Percentiles rank a stretch among this genome's conserved stretches.
Evolutionary conservation across 331 rosid species (phyloP).

Genomic region (Spiraea crenata): DNA sequence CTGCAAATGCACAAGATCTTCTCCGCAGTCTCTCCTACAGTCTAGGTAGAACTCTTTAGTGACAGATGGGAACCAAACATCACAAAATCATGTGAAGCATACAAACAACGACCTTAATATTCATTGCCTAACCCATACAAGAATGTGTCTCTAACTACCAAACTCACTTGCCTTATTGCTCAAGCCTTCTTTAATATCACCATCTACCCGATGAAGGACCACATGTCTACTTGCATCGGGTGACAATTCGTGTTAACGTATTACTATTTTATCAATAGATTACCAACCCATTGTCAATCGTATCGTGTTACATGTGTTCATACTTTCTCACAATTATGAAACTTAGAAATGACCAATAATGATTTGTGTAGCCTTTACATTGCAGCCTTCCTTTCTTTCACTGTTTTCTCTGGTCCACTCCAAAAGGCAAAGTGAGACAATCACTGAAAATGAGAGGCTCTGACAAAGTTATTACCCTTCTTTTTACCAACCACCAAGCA

Average conservation of each 20-base stretch:
- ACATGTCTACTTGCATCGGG: too few species aligned
- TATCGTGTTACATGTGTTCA: background rate
- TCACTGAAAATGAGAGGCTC: too few species aligned
- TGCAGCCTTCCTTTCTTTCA: background rate
- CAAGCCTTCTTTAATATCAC: constrained; percentile 7
- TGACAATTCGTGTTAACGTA: background rate
- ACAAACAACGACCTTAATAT: constrained; percentile 17
- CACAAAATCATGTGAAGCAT: constrained; percentile 21
- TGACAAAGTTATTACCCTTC: background rate
- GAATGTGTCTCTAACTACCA: constrained; percentile 17
- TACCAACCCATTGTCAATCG: background rate
- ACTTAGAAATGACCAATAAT: too few species aligned
- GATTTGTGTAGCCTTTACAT: too few species aligned
- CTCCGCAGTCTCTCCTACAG: background rate
- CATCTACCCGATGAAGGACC: background rate
- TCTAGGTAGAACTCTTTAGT: background rate
- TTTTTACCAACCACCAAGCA: background rate
- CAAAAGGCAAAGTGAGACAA: background rate
- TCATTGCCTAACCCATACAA: constrained; percentile 15
- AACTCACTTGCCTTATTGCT: background rate
- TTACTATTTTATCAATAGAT: background rate
- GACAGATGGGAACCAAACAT: background rate
- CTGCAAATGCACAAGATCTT: background rate
- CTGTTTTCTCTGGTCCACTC: background rate
- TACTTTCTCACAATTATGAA: too few species aligned